These are phyloP conservation scores for Rhizophagus clarus DNA, from an alignment of 192 early-diverging fungal genomes.

Conservation along the genomic window DNA sequence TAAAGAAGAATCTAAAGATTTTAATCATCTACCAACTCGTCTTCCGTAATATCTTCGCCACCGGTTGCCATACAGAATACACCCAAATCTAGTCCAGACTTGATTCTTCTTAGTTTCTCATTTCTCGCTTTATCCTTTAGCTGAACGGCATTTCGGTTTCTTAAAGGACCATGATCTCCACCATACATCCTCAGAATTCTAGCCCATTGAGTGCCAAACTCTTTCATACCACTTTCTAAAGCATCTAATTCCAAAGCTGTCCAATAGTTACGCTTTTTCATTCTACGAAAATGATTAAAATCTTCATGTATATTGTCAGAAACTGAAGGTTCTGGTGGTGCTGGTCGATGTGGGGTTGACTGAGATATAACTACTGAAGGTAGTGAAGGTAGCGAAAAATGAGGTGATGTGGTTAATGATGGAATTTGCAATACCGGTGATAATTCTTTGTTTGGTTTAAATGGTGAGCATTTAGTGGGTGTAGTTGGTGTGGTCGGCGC, in stretches of 20 bases:
- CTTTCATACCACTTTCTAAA: background rate
- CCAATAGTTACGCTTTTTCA: background rate
- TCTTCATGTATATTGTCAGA: background rate
- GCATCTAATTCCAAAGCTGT: background rate
- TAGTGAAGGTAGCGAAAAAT: background rate
- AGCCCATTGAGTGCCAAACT: background rate
- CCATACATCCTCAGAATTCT: background rate
- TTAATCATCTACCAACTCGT: background rate
- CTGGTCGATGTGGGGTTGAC: background rate
- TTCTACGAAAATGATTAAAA: background rate
- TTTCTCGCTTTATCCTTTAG: background rate
- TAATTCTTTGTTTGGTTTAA: background rate
- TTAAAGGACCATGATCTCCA: background rate
- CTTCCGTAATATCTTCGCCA: background rate
- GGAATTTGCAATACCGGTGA: background rate
- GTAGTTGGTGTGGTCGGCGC: too few relatives aligned
- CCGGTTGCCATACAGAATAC: background rate
- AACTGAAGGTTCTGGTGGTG: background rate
- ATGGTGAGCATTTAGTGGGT: too few relatives aligned
- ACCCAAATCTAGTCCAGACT: background rate
- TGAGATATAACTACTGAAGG: background rate
- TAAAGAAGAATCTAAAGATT: background rate
- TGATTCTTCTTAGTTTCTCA: background rate
- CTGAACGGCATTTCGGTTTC: background rate
- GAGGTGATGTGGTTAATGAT: background rate